Base-by-base conservation (phyloP, 768 basidiomycete genomes). In the Pulveroboletus sp. region DNA sequence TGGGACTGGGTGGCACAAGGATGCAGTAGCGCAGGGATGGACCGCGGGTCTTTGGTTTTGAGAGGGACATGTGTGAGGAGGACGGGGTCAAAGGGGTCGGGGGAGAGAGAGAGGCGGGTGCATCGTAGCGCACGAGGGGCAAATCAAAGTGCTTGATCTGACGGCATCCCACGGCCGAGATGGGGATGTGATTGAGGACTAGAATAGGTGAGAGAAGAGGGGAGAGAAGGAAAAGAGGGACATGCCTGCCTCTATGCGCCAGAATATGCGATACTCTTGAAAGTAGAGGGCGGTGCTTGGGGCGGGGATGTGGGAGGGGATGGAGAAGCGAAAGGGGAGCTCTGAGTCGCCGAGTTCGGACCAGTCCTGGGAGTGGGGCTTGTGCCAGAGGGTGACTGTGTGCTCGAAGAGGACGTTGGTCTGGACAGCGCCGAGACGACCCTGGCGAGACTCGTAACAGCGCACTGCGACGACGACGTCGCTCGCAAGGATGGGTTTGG, bases 221-320 rank as follows among this genome's bases (percentile, higher is more conserved):
- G 17, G 6, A 32, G 40, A 43, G 32, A 36, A 37, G 27, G 31
- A 40, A 34, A 45, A n/a, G 45, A 43, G 52, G 39, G 13, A 75
- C 82, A 54, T 55, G 83, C 89, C 77, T 53, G 90, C 90, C 72
- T 93, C 90, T 48, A 93, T 74, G 45, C 88, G 76, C 90, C 90
- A 93, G 62, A 79, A 79, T 61, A 87, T 82, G 37, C 84, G 77
- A 66, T 90, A 93, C 58, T 84, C 85, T 56, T 85, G 85, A 59
- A 83, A 89, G 51, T 81, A 75, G 33, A 68, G 58, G 13, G 84
- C 78, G 40, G 84, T 82, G 64, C 84, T 85, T 58, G 81, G 84
- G 34, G 86, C 86, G 14, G 75, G 67, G 43, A 79, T 75, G 52
- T 76, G 73, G 47, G 77, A 63, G 23, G 90, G 90, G 23, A 93